phyloP scores from a whole-genome alignment of 305 asterid species.

The Andrographis paniculata region DNA sequence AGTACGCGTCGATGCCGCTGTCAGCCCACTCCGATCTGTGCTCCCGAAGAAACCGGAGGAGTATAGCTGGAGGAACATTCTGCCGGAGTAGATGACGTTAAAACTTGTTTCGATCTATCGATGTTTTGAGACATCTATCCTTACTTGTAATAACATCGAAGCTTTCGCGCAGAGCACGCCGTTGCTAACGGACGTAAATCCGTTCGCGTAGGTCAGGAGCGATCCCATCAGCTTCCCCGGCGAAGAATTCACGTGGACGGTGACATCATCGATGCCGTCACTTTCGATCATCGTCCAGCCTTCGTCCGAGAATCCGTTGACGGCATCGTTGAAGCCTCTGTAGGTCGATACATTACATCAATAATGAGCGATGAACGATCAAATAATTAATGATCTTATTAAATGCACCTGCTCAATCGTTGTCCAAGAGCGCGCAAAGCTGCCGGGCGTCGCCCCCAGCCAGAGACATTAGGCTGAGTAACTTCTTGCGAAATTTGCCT shows the following conservation, averaged over 20 bases:
- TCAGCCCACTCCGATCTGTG: conserved; percentile 99
- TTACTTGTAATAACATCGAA: conserved; percentile 89
- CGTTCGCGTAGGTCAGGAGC: conserved; percentile 51
- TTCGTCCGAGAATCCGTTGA: conserved; percentile 87
- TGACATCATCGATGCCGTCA: conserved; percentile 91
- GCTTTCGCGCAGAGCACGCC: conserved; percentile 92
- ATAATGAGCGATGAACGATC: too few relatives aligned
- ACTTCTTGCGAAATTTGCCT: conserved; percentile 89
- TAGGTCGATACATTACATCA: too few relatives aligned
- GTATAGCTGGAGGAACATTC: conserved; percentile 94
- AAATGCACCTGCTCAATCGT: conserved; percentile 71
- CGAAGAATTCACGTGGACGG: conserved; percentile 74
- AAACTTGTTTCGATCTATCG: neutral
- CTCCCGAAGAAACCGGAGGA: conserved; percentile 80
- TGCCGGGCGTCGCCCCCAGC: conserved; percentile 97
- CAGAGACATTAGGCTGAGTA: conserved; percentile 67
- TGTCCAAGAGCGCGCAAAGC: conserved; percentile 89
- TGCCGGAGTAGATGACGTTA: conserved; percentile 16
- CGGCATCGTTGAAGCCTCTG: conserved; percentile 97
- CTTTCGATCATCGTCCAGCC: conserved; percentile 87
- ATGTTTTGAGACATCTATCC: conserved; percentile 1
- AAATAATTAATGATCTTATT: neutral
- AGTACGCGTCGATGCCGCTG: conserved; percentile 85
- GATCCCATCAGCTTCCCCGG: conserved; percentile 76
- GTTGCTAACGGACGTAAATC: conserved; percentile 64